phyloP scores from a whole-genome alignment of 2,329 filamentous ascomycete genomes.

The Reticulascus tulasneorum region DNA sequence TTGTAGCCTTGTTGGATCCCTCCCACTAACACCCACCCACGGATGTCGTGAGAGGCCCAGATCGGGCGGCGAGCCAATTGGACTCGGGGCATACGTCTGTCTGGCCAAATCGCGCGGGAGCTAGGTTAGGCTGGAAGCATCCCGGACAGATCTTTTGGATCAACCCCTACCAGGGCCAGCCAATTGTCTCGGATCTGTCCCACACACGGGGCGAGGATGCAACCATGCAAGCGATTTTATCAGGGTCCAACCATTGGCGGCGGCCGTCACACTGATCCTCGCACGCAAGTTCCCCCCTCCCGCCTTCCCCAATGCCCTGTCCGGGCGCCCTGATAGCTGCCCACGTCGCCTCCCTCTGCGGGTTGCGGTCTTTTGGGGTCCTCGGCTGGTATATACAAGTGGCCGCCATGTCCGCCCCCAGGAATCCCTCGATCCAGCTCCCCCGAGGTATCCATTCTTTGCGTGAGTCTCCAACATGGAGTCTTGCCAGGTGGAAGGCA shows the following conservation, averaged over 20 bases:
- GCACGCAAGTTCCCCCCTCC: conserved; percentile 5
- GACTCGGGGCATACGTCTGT: too few relatives aligned
- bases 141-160: too few relatives aligned
- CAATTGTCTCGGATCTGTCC: too few relatives aligned
- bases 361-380: neutral
- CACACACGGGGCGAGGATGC: too few relatives aligned
- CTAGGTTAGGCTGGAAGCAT: too few relatives aligned
- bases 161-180: too few relatives aligned
- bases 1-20: too few relatives aligned
- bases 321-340: conserved; percentile 4
- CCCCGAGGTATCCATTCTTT: neutral
- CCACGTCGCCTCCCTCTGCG: conserved; percentile 8
- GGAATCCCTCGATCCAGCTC: neutral
- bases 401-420: neutral
- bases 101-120: too few relatives aligned
- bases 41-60: too few relatives aligned
- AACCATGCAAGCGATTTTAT: neutral
- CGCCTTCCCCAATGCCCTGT: neutral
- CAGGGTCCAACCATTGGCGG: conserved; percentile 5
- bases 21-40: too few relatives aligned
- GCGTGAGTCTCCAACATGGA: conserved; percentile 11
- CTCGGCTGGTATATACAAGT: neutral
- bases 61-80: too few relatives aligned
- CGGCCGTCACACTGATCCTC: conserved; percentile 2
- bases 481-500: conserved; percentile 21